Conservation (phyloP, 2,329 filamentous ascomycete species). For the Pseudonectria foliicola region DNA sequence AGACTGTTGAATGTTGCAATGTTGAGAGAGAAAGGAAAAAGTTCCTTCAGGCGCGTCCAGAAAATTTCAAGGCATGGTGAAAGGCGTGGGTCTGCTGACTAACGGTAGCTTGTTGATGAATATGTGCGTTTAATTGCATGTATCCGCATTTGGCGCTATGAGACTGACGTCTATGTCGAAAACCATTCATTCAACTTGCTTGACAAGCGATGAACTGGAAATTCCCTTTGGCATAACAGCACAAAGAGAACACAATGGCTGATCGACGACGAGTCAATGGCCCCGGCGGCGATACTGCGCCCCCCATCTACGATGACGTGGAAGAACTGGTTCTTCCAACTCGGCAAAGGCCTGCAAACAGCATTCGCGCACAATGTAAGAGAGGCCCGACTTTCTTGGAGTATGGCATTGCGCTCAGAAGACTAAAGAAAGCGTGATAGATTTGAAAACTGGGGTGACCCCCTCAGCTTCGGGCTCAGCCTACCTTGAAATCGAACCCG, state of each 20-base stretch:
- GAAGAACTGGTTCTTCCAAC: conserved; percentile 35
- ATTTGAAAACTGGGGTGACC: conserved; percentile 84
- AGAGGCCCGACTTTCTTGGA: conserved; percentile 1
- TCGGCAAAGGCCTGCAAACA: conserved; percentile 56
- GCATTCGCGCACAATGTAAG: conserved; percentile 82
- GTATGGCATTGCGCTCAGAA: background rate
- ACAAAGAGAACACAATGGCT: conserved; percentile 44
- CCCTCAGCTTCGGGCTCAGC: conserved; percentile 91
- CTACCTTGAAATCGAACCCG: conserved; percentile 63
- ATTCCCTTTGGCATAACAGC: background rate
- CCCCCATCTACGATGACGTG: conserved; percentile 60
- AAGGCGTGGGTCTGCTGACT: conserved; percentile 16
- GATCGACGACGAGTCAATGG: conserved; percentile 90
- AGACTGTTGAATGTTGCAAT: background rate
- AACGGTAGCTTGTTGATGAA: conserved; percentile 6
- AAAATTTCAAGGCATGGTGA: conserved; percentile 14
- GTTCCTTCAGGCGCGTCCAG: conserved; percentile 5
- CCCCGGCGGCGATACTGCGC: conserved; percentile 66
- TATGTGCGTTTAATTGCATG: conserved; percentile 6
- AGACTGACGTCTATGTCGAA: conserved; percentile 2
- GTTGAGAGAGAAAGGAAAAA: conserved; percentile 9
- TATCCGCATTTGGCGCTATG: background rate
- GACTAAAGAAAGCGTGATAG: conserved; percentile 37
- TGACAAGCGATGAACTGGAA: no score
- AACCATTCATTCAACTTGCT: conserved; percentile 7